Evolutionary conservation across 2,329 filamentous ascomycete species (phyloP), one percentile per base, ranked within the genome.

Genomic region (Orbilia ellipsospora): DNA sequence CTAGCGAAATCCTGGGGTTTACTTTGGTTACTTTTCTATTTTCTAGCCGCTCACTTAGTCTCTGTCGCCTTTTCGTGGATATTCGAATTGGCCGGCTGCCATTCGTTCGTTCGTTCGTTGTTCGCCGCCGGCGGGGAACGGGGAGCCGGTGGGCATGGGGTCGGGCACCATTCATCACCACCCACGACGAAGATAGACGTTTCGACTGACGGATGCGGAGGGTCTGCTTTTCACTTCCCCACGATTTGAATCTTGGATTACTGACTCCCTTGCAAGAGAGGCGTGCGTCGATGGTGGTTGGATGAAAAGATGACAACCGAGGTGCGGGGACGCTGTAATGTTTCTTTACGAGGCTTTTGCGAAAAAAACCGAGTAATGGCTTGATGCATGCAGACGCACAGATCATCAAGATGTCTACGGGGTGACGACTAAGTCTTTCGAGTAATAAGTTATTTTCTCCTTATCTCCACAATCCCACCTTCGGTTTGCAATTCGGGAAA

Each of bases 201-300:
- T 61, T 16, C 44, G 62, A 57, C 42, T 74, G 70, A 74, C 70
- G 63, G 57, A 74, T 74, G 70, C 70, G 64, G 40, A 23, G 20
- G n/a, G 36, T 65, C 42, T 26, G 57, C 50, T 44, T 61, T n/a
- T 18, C 44, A 50, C 57, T 50, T 73, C 69, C 69, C 69, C 61
- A 66, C 61, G 69, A 73, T 72, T 72, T 28, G 23, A 40, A 60
- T 62, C 36, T 40, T 26, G 50, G 5, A 48, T 45, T 48, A 6
- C 44, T 6, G 44, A 23, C 13, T 8, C 26, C 36, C 36, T 16
- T 44, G 26, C 15, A 8, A 15, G 28, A 50, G 26, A 40, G 59
- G 15, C 48, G 12, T 50, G 60, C 44, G 16, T 6, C 4, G 44
- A 12, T 48, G 15, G 16, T 36, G 31, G 6, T 36, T 7, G 31